Base-by-base conservation (phyloP, 2,329 filamentous ascomycete species). In the Fusarium neocosmosporiellum region DNA sequence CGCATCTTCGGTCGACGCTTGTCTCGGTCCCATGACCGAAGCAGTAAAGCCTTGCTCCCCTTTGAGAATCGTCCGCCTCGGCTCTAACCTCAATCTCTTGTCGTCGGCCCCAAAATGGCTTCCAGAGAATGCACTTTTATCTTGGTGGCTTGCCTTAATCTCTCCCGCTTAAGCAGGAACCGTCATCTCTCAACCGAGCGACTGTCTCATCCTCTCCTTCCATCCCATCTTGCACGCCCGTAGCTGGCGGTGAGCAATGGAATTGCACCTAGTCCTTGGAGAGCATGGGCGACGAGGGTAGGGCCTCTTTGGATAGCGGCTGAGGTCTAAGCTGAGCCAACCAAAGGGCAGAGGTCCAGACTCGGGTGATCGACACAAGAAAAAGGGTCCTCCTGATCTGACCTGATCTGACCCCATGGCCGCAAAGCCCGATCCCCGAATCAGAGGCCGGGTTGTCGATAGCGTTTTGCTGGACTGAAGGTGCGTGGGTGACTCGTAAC, bases 301-400 rank as follows among this genome's bases (percentile, higher is more conserved):
- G 20, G 33, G 33, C 55, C 36, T 24, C 22, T 18, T 58, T 48
- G 24, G 22, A n/a, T 7, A 55, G 53, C 39, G 62, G 65, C 63
- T 60, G 61, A 48, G 43, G 55, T 43, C 59, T 66, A 48, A 71
- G 67, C 61, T 70, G 66, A 65, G 63, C 63, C 62, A 60, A 63
- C 46, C 27, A 53, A 31, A 53, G 46, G 46, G 46, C 27, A 33
- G 27, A 61, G 63, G 62, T 34, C 54, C 41, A 72, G 66, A 60
- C 64, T 57, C 36, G 39, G 34, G 50, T 67, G 75, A 77, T 77
- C 71, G 69, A 76, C 75, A 43, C 50, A 68, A 62, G 59, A 71
- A 66, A 50, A 55, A 76, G 75, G 73, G 73, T 73, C 71, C 67
- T 63, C 69, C 55, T 63, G 63, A 66, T 57, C 66, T 73, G 63